A percentile compares a stretch with the other conserved stretches of the same genome.
Conservation (phyloP, 2,329 filamentous ascomycete genomes). For the Colletotrichum sublineola region DNA sequence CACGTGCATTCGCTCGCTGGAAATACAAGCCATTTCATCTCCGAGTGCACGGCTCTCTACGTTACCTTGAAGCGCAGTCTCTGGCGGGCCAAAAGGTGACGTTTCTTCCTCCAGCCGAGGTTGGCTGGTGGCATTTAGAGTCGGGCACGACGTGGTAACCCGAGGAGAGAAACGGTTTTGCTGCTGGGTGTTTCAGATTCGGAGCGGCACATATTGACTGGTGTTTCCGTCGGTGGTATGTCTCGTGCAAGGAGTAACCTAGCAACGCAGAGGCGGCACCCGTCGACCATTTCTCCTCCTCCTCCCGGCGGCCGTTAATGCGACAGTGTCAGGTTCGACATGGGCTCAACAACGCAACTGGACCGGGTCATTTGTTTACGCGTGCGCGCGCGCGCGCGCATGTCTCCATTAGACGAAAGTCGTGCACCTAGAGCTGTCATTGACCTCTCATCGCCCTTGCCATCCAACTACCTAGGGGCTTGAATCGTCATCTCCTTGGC, state of each 20-base stretch:
- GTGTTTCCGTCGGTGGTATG: background rate
- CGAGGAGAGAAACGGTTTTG: background rate
- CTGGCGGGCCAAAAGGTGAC: background rate
- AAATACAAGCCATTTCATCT: background rate
- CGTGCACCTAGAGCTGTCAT: background rate
- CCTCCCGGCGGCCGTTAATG: background rate
- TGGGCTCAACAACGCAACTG: background rate
- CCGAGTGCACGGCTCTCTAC: background rate
- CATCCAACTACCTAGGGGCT: background rate
- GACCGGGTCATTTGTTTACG: background rate
- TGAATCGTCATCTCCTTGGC: no score
- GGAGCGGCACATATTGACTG: background rate
- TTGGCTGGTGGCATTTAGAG: background rate
- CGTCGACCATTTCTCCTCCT: background rate
- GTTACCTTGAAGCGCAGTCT: background rate
- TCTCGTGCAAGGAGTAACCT: conserved; percentile 1
- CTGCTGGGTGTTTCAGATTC: conserved; percentile 2
- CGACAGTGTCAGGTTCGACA: background rate
- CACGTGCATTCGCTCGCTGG: no score
- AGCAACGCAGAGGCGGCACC: background rate
- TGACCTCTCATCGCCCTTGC: conserved; percentile 16
- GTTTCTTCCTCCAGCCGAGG: no score
- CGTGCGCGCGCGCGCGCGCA: background rate
- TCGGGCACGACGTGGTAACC: background rate
- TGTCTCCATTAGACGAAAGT: background rate